Percentiles rank a stretch among this genome's conserved stretches.
Conservation (phyloP, 306 rosid species). For the Trifolium dubium region DNA sequence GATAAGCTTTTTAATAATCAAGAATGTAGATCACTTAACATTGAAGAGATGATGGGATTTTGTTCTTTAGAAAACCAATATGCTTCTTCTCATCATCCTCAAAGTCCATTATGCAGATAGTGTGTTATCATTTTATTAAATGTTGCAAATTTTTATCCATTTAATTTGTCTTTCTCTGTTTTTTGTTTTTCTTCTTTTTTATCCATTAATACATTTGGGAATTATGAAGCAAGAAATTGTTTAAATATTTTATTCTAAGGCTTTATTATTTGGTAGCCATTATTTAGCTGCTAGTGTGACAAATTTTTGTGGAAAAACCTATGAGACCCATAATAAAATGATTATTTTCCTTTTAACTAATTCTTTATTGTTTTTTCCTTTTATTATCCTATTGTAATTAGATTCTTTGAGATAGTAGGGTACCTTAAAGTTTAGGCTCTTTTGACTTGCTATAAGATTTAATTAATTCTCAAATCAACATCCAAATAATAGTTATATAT, state of each 20-base stretch:
- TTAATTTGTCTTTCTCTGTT: neutral
- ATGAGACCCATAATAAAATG: no score
- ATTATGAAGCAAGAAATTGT: conserved; percentile 33
- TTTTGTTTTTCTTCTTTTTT: neutral
- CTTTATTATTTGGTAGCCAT: neutral
- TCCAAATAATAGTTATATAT: no score
- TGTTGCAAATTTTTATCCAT: conserved; percentile 25
- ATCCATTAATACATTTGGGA: conserved; percentile 30
- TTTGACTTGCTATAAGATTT: no score
- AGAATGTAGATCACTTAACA: conserved; percentile 45
- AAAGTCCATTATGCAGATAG: conserved; percentile 83
- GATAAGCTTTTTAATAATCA: conserved; percentile 40
- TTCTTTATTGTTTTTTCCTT: no score
- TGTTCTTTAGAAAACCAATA: conserved; percentile 57
- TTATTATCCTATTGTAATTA: no score
- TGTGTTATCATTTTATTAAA: conserved; percentile 8
- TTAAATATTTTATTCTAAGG: neutral
- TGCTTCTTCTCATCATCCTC: conserved; percentile 67
- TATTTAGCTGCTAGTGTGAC: no score
- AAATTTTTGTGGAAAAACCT: no score
- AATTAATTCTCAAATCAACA: no score
- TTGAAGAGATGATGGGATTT: conserved; percentile 47
- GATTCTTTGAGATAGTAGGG: no score
- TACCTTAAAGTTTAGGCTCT: no score
- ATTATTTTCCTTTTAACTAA: no score